Conservation (phyloP, 495 filamentous ascomycete genomes). For the Daldinia vernicosa region DNA sequence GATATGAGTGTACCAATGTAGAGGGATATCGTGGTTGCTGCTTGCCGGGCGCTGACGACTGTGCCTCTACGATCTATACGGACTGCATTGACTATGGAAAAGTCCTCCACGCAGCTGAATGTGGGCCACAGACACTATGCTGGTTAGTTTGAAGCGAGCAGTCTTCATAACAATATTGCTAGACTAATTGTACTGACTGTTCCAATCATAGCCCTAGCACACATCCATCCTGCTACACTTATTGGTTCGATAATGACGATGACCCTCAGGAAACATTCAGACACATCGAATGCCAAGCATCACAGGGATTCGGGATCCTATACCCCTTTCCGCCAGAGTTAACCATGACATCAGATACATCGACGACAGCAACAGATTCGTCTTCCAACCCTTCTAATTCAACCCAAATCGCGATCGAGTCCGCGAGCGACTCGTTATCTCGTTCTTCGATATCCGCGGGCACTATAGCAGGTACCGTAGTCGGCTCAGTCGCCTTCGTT, state of each 20-base stretch:
- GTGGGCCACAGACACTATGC: slow-evolving; percentile 40
- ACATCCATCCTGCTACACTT: slow-evolving; percentile 36
- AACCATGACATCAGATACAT: slow-evolving; percentile 16
- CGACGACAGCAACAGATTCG: slow-evolving; percentile 3
- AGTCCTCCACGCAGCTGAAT: slow-evolving; percentile 14
- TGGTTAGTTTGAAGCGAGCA: slow-evolving; percentile 35
- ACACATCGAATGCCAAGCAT: slow-evolving; percentile 35
- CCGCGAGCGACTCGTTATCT: slow-evolving; percentile 1
- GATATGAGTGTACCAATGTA: slow-evolving; percentile 41
- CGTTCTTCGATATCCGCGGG: slow-evolving; percentile 22
- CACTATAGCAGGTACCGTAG: slow-evolving; percentile 33
- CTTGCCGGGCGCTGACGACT: slow-evolving; percentile 26
- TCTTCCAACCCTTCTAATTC: neutral
- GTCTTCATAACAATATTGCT: neutral
- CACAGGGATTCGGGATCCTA: slow-evolving; percentile 37
- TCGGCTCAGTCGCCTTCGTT: slow-evolving; percentile 33
- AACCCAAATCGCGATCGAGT: neutral
- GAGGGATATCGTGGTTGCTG: slow-evolving; percentile 43
- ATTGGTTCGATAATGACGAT: slow-evolving; percentile 26
- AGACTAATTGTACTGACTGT: slow-evolving; percentile 1
- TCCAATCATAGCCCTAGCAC: slow-evolving; percentile 17
- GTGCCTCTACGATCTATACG: slow-evolving; percentile 40
- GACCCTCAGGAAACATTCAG: slow-evolving; percentile 30
- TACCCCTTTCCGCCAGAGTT: slow-evolving; percentile 39
- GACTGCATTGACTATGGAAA: slow-evolving; percentile 34